Conservation (phyloP, 2,329 filamentous ascomycete genomes). For the Thielaviopsis populi region DNA sequence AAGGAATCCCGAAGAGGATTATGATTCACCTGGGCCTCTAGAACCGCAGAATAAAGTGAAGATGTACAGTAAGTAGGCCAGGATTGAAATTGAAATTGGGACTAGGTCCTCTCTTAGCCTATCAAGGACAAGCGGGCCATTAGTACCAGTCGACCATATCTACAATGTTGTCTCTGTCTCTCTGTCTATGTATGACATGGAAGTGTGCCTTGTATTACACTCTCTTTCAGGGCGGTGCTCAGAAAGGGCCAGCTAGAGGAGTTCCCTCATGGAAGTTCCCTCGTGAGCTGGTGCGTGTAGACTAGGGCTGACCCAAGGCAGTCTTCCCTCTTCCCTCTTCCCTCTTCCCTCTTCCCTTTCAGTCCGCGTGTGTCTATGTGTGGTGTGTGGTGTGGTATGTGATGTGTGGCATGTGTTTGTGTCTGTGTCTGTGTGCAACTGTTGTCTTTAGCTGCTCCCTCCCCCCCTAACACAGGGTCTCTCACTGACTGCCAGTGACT, state of each 20-base stretch:
- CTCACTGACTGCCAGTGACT: background rate
- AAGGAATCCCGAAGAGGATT: background rate
- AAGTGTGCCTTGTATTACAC: background rate
- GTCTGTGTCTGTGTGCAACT: too few relatives aligned
- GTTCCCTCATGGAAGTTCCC: background rate
- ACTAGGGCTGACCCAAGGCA: background rate
- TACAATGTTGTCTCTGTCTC: too few relatives aligned
- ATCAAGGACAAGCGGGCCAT: background rate
- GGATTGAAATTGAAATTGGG: background rate
- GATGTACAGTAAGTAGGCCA: background rate
- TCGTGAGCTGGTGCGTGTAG: too few relatives aligned
- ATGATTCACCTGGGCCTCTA: background rate
- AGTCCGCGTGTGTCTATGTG: too few relatives aligned
- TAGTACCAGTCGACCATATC: background rate
- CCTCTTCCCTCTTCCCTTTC: too few relatives aligned
- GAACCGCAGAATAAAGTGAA: background rate
- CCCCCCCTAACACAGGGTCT: background rate
- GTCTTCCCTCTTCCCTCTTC: background rate
- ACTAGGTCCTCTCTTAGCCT: background rate
- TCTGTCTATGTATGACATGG: too few relatives aligned
- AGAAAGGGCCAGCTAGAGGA: background rate
- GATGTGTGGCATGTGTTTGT: too few relatives aligned
- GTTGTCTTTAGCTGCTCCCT: too few relatives aligned
- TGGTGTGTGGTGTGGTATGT: too few relatives aligned
- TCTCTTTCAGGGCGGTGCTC: background rate